Evolutionary conservation across 2,329 filamentous ascomycete genomes (phyloP).

Genomic region (Fusarium keratoplasticum): DNA sequence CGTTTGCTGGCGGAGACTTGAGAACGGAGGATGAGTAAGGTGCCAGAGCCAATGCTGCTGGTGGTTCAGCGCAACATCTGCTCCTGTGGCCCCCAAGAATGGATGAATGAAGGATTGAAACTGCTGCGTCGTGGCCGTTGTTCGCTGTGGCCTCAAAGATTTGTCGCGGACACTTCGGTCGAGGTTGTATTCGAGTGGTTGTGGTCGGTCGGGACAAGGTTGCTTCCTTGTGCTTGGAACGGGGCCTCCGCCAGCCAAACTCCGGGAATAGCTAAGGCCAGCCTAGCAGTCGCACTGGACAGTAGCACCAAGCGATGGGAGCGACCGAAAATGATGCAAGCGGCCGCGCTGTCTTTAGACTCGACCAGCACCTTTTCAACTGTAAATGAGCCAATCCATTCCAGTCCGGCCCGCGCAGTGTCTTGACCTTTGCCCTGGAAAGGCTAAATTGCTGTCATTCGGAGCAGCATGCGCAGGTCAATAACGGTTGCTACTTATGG

Average conservation of each 20-base stretch:
- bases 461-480: neutral
- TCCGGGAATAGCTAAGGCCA: constrained; percentile 22
- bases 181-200: constrained; percentile 27
- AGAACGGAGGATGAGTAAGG: constrained; percentile 29
- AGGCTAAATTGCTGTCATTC: neutral
- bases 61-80: neutral
- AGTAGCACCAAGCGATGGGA: constrained; percentile 3
- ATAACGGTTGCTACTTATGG: neutral
- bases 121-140: constrained; percentile 15
- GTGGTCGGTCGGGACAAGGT: constrained; percentile 26
- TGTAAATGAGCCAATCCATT: constrained; percentile 22
- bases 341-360: constrained; percentile 17
- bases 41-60: constrained; percentile 15
- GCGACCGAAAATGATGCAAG: constrained; percentile 30
- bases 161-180: constrained; percentile 23
- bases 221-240: constrained; percentile 8
- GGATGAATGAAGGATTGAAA: constrained; percentile 3
- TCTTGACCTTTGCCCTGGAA: neutral
- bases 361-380: constrained; percentile 15
- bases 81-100: neutral
- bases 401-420: constrained; percentile 7
- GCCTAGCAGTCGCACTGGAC: neutral
- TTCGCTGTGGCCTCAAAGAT: neutral
- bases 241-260: constrained; percentile 18
- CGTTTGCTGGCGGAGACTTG: constrained; percentile 24